Conservation (phyloP, 805 yeast genomes). For the Wickerhamomyces subpelliculosus region DNA sequence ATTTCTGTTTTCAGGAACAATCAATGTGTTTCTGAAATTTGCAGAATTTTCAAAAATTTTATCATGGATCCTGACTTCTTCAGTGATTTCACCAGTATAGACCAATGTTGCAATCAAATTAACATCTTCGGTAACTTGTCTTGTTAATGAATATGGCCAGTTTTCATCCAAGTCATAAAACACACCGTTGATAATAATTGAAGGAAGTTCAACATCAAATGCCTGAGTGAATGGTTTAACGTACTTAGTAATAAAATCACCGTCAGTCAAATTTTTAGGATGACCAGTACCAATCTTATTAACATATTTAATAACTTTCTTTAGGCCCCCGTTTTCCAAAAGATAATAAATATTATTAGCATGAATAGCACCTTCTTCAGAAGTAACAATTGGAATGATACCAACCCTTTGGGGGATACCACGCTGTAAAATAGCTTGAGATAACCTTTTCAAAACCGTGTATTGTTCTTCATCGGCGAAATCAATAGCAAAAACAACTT, state of each 20-base stretch:
- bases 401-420: conserved; percentile 80
- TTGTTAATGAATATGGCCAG: conserved; percentile 51
- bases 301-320: conserved; percentile 12
- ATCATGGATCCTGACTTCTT: conserved; percentile 25
- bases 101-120: conserved; percentile 18
- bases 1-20: conserved; percentile 42
- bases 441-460: conserved; percentile 39
- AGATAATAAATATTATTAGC: conserved; percentile 16
- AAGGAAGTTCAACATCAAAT: conserved; percentile 40
- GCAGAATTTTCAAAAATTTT: conserved; percentile 37
- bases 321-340: conserved; percentile 8
- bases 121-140: conserved; percentile 50
- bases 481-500: conserved; percentile 62
- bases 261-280: conserved; percentile 8
- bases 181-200: conserved; percentile 69
- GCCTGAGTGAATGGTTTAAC: conserved; percentile 22
- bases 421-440: conserved; percentile 43
- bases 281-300: conserved; percentile 10
- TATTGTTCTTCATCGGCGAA: conserved; percentile 48
- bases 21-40: conserved; percentile 36
- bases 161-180: conserved; percentile 42
- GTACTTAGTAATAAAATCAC: conserved; percentile 14
- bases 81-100: conserved; percentile 18
- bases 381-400: conserved; percentile 51
- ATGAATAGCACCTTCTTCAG: conserved; percentile 10